Base-by-base conservation (phyloP, 352 stramenopile genomes). In the Phytophthora pisi region DNA sequence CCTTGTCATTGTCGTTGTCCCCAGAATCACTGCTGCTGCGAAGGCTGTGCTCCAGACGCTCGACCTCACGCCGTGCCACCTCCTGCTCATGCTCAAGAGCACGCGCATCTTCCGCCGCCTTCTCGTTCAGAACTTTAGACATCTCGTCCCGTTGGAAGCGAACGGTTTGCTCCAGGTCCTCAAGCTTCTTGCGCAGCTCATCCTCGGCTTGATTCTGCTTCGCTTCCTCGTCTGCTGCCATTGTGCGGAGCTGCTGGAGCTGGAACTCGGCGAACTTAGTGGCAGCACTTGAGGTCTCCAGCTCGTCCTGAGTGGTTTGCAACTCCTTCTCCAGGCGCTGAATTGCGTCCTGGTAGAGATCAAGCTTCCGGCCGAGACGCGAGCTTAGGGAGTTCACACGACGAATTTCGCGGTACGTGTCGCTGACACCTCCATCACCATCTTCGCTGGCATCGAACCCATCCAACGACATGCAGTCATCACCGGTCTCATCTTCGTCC, bases 191-290 rank as follows among this genome's bases (percentile, higher is more conserved):
- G 15, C 63, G 62, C 16, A 77, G 47, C 16, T 80, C 49, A 6
- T 70, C 43, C 10, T 71, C 74, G 16, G 65, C 51, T 38, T 81
- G 50, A 5, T 38, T 74, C 49, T 86, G 68, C 13, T 74, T 85
- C 0, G 23, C 49, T 51, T 86, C 75, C 42, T 94, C 82, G 34
- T 89, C 82, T 0, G 75, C 64, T 10, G 81, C 72, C 7, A 85
- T 50, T 1, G 82, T 75, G n/a, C 82, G 82, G 28, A 92, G 72
- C 51, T 94, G 84, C 36, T 91, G 79, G 4, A 95, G 67, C 51
- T 93, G 82, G 42, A 92, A 95, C 58, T 95, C 84, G 15, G 84
- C 86, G 64, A 91, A 95, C 46, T 95, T 95, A 2, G 83, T 88
- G 11, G 86, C 81, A 13, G 81, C 79, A 42, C 78, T 91, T 0